Evolutionary conservation across 805 yeast species (phyloP).

Genomic region (Limtongia smithiae): DNA sequence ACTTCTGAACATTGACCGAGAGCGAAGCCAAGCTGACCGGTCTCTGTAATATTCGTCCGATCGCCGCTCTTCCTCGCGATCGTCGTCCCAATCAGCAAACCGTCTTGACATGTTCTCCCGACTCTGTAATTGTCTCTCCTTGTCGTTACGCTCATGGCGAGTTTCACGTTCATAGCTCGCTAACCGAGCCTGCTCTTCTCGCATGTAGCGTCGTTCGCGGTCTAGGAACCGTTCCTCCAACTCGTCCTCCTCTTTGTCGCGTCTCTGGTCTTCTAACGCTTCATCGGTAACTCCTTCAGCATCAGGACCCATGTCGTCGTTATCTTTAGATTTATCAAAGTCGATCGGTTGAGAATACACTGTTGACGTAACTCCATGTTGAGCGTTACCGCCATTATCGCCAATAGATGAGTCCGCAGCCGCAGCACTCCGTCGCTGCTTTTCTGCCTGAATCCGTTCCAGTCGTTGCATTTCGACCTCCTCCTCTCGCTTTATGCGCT

Average conservation of each 20-base stretch:
- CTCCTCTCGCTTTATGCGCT: constrained; percentile 22
- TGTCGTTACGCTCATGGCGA: constrained; percentile 22
- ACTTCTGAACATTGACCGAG: constrained; percentile 19
- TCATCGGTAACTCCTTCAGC: constrained; percentile 21
- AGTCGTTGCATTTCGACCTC: constrained; percentile 19
- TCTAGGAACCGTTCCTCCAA: constrained; percentile 22
- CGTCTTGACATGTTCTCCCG: constrained; percentile 7
- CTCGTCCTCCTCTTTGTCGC: constrained; percentile 18
- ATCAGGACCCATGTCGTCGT: constrained; percentile 12
- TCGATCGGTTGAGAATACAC: constrained; percentile 11
- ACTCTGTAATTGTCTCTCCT: constrained; percentile 8
- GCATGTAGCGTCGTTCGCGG: constrained; percentile 26
- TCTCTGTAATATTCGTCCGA: constrained; percentile 29
- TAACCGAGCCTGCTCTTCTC: constrained; percentile 23
- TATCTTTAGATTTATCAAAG: constrained; percentile 8
- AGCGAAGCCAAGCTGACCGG: constrained; percentile 25
- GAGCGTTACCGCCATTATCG: too few species aligned
- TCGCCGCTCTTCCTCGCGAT: constrained; percentile 18
- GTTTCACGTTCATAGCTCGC: constrained; percentile 27
- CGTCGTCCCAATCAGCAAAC: constrained; percentile 29
- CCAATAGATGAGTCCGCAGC: too few species aligned
- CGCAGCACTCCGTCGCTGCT: constrained; percentile 3
- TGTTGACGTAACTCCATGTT: constrained; percentile 4
- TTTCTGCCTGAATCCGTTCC: constrained; percentile 19
- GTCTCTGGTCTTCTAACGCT: constrained; percentile 20